Base-by-base conservation (phyloP, 352 stramenopile species). In the Thalassiosira exigua region DNA sequence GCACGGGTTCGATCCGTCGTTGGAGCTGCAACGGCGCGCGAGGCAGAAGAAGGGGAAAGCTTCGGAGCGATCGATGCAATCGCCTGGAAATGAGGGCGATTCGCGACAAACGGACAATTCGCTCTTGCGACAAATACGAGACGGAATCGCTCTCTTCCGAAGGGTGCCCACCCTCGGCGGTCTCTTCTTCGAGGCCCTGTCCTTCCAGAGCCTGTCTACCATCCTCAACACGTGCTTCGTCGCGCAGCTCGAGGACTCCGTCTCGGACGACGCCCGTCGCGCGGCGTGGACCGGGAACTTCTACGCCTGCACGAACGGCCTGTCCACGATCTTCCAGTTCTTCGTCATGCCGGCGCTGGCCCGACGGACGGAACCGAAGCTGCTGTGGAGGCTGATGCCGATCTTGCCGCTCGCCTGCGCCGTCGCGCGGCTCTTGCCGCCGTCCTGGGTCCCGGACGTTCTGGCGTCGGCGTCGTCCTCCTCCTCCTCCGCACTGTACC, bases 251-350 rank as follows among this genome's bases (percentile, higher is more conserved):
- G 75, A 71, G 41, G 44, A 72, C 21, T 60, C 74, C n/a, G 83
- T 92, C 11, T 74, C 84, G 1, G 54, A 90, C 41, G 88, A 93
- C 71, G 68, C 65, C 4, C 33, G 80, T 30, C 73, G 88, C 11
- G 88, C 88, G 33, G 83, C 79, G 29, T 94, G 84, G 80, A 91
- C 89, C 26, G 88, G 88, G 19, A 90, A 90, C 58, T 91, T 91
- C 60, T 91, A 91, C 70, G 80, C 82, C 24, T 59, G 65, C 0
- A 87, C 87, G 30, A 92, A 92, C 59, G 65, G 88, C 26, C 68
- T 90, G 54, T 88, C 75, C 17, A 92, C 89, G 69, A 50, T 80
- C 11, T 76, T 92, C 30, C 86, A 92, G 71, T 92, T 93, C 64
- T 79, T 70, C 19, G 57, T 93, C 9, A 87, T 93, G 69, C 79